phyloP scores from a whole-genome alignment of 2,329 filamentous ascomycete species.

The Aspergillus luchuensis region DNA sequence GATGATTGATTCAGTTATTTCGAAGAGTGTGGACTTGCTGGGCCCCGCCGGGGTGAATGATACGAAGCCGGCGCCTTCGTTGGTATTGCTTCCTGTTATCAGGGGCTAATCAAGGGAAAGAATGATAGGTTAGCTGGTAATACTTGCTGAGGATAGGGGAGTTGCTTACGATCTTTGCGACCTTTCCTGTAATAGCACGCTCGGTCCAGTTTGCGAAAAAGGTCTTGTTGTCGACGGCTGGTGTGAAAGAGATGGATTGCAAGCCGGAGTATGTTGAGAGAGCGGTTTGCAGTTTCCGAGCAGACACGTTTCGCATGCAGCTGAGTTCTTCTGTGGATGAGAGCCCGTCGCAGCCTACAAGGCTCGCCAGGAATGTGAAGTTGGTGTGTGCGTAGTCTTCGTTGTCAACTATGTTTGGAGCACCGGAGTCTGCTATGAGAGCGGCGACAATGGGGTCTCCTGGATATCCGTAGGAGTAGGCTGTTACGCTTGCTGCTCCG shows the following conservation, averaged over 20 bases:
- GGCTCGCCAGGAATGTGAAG: neutral
- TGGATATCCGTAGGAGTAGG: constrained; percentile 10
- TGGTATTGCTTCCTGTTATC: constrained; percentile 8
- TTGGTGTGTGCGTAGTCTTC: constrained; percentile 1
- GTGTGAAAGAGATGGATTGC: constrained; percentile 4
- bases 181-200: neutral
- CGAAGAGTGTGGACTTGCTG: neutral
- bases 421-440: neutral
- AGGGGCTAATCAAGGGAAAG: neutral
- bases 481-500: constrained; percentile 4
- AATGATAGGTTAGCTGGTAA: neutral
- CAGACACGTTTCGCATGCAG: neutral
- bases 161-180: constrained; percentile 1
- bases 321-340: neutral
- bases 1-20: constrained; percentile 1
- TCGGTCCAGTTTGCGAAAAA: constrained; percentile 5
- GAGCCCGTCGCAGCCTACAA: neutral
- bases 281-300: neutral
- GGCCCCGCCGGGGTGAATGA: neutral
- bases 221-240: constrained; percentile 7
- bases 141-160: neutral
- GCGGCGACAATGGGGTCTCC: constrained; percentile 3
- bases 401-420: neutral
- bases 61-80: constrained; percentile 13
- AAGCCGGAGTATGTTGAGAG: neutral